Conservation (phyloP, 176 grass and related monocot species). For the Miscanthus lutarioriparius region DNA sequence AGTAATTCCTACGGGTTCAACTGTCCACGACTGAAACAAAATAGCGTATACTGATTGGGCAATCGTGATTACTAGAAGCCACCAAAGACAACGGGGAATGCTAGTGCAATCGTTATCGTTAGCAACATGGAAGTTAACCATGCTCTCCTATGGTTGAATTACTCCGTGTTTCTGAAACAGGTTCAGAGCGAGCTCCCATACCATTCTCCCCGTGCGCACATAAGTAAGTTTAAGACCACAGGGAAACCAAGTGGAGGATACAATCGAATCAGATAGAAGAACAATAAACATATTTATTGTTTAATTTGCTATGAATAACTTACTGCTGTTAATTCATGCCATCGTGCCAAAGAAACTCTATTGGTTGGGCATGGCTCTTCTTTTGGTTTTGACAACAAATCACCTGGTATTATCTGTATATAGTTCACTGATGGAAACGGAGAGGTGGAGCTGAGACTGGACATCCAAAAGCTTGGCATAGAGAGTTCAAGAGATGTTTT, state of each 20-base stretch:
- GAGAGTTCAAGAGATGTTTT: constrained; percentile 76
- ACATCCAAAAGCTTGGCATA: constrained; percentile 69
- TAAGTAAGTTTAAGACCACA: not conserved
- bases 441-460: constrained; percentile 82
- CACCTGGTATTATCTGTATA: constrained; percentile 17
- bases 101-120: not conserved
- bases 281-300: not conserved
- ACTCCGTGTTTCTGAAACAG: not conserved
- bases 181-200: not conserved
- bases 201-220: not conserved
- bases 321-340: not conserved
- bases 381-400: not conserved
- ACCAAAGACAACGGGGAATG: not conserved
- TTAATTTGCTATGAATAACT: not conserved
- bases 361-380: not conserved
- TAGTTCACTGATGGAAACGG: constrained; percentile 67
- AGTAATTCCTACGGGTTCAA: not conserved
- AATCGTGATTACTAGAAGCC: not conserved
- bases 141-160: not conserved
- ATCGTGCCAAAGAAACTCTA: not conserved
- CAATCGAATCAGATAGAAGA: not conserved
- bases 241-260: not conserved
- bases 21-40: too few relatives aligned
- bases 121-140: not conserved
- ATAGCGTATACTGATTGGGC: not conserved